These are phyloP conservation scores for Fragilariopsis cylindrus DNA, from an alignment of 108 stramenopile species.

Conservation along the genomic window DNA sequence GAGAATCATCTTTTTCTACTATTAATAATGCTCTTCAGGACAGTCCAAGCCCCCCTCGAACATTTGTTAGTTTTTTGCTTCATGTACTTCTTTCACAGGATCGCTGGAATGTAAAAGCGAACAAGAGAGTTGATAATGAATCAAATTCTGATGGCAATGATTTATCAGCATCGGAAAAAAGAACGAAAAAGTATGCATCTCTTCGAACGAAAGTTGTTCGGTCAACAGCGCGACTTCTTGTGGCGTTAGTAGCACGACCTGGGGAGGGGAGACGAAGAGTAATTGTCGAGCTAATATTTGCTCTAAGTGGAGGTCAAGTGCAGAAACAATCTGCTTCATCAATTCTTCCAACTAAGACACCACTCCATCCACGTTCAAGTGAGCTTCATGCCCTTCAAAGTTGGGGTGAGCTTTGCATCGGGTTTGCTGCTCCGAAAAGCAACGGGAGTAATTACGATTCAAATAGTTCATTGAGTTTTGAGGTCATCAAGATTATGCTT, in stretches of 20 bases:
- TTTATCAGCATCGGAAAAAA: slow-evolving; percentile 4
- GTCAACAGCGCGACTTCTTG: slow-evolving; percentile 69
- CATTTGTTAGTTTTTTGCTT: slow-evolving; percentile 82
- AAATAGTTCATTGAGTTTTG: slow-evolving; percentile 70
- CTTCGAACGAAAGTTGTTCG: slow-evolving; percentile 58
- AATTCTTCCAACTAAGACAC: neutral
- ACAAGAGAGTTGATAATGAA: slow-evolving; percentile 4
- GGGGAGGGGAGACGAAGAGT: slow-evolving; percentile 92
- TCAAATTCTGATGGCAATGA: neutral
- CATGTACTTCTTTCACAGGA: slow-evolving; percentile 82
- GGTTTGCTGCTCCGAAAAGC: slow-evolving; percentile 81
- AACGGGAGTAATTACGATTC: slow-evolving; percentile 54
- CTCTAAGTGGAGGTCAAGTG: slow-evolving; percentile 69
- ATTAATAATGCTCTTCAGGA: slow-evolving; percentile 74
- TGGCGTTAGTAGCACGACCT: slow-evolving; percentile 85
- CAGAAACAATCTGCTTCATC: slow-evolving; percentile 13
- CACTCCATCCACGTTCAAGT: neutral
- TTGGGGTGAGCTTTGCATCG: slow-evolving; percentile 86
- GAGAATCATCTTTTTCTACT: slow-evolving; percentile 5
- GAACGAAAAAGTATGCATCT: slow-evolving; percentile 23
- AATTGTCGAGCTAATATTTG: slow-evolving; percentile 79
- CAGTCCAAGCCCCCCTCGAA: slow-evolving; percentile 70
- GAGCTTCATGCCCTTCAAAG: slow-evolving; percentile 71
- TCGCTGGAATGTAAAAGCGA: slow-evolving; percentile 37
- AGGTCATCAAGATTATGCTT: slow-evolving; percentile 82